These are phyloP conservation scores for Chaetomium globosum DNA, from an alignment of 2,329 filamentous ascomycete genomes.

Conservation along the genomic window DNA sequence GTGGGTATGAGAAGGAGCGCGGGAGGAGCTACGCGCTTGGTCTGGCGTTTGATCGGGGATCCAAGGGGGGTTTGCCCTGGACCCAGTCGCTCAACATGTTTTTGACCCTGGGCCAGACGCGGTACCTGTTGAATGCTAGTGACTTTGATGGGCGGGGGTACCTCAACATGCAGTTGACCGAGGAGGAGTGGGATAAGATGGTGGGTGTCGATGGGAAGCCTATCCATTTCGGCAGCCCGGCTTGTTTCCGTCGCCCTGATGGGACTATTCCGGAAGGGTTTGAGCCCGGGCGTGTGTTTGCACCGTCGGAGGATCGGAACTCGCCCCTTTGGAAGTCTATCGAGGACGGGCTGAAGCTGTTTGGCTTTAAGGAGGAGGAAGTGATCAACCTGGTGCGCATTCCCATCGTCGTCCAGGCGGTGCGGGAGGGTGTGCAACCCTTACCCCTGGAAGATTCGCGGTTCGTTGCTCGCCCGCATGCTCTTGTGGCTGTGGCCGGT, in stretches of 20 bases:
- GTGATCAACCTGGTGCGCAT: conserved; percentile 45
- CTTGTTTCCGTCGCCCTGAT: conserved; percentile 39
- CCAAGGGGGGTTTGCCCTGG: conserved; percentile 40
- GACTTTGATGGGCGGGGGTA: conserved; percentile 43
- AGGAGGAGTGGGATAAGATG: conserved; percentile 45
- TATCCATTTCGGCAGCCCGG: conserved; percentile 42
- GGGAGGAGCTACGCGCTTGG: conserved; percentile 44
- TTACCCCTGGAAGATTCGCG: conserved; percentile 38
- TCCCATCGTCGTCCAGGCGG: conserved; percentile 44
- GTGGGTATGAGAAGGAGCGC: conserved; percentile 43
- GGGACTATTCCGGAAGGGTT: conserved; percentile 42
- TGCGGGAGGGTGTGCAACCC: conserved; percentile 41
- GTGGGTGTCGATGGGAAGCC: conserved; percentile 40
- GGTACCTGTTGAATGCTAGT: conserved; percentile 45
- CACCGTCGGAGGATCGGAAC: conserved; percentile 40
- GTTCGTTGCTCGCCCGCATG: conserved; percentile 39
- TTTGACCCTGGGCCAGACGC: conserved; percentile 44
- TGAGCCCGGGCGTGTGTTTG: conserved; percentile 40
- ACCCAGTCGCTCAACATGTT: conserved; percentile 45
- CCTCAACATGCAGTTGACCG: conserved; percentile 45
- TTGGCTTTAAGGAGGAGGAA: conserved; percentile 44
- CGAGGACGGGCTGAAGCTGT: conserved; percentile 44
- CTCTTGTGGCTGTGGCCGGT: conserved; percentile 42
- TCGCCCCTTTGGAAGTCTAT: conserved; percentile 42
- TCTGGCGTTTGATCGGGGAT: conserved; percentile 42